These are phyloP conservation scores for Schizosaccharomyces pombe DNA, from an alignment of 805 yeast species.

Conservation along the genomic window DNA sequence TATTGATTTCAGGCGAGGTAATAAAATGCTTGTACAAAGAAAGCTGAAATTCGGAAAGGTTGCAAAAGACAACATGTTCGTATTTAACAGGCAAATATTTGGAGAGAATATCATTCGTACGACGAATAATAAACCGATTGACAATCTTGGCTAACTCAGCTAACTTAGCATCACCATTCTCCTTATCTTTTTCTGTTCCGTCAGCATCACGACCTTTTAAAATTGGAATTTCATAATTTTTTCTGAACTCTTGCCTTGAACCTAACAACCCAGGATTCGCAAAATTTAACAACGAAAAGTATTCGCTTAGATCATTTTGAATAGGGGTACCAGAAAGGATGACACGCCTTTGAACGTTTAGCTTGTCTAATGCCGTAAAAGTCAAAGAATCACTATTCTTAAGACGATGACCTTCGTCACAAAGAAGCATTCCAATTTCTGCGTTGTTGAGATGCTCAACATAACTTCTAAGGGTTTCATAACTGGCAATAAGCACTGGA, in stretches of 20 bases:
- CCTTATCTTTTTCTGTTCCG: slow-evolving; percentile 59
- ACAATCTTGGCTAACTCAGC: slow-evolving; percentile 51
- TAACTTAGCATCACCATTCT: slow-evolving; percentile 44
- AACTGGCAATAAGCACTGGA: slow-evolving; percentile 81
- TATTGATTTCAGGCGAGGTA: slow-evolving; percentile 53
- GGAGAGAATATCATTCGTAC: slow-evolving; percentile 84
- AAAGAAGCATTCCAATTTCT: slow-evolving; percentile 66
- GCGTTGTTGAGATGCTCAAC: slow-evolving; percentile 49
- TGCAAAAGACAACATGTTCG: slow-evolving; percentile 89
- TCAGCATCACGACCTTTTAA: slow-evolving; percentile 71
- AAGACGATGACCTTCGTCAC: slow-evolving; percentile 67
- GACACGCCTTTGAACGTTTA: slow-evolving; percentile 69
- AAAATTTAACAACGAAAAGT: slow-evolving; percentile 69
- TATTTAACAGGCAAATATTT: slow-evolving; percentile 88
- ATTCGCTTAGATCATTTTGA: slow-evolving; percentile 78
- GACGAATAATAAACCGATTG: slow-evolving; percentile 70
- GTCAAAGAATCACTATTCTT: slow-evolving; percentile 83
- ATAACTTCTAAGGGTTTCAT: slow-evolving; percentile 77
- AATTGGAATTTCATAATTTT: slow-evolving; percentile 60
- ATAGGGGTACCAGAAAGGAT: slow-evolving; percentile 92
- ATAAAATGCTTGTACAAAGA: slow-evolving; percentile 49
- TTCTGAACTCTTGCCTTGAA: slow-evolving; percentile 57
- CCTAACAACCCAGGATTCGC: slow-evolving; percentile 91
- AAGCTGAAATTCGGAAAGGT: slow-evolving; percentile 53
- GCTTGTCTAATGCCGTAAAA: slow-evolving; percentile 61